A percentile compares a stretch with the other conserved stretches of the same genome.
Conservation (phyloP, 768 basidiomycete species). For the Lyophyllum semitale region DNA sequence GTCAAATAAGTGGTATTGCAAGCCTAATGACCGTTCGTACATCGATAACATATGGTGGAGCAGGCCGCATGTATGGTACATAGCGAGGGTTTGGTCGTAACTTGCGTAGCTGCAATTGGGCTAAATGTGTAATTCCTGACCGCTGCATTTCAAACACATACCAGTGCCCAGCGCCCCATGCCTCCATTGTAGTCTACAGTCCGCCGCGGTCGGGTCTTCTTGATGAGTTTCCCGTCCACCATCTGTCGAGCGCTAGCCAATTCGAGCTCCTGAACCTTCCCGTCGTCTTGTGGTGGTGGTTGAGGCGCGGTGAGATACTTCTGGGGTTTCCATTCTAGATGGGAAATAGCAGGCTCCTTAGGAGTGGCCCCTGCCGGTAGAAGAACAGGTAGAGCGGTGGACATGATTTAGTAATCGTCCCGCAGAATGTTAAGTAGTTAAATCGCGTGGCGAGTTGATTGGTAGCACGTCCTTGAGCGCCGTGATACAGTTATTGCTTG, state of each 20-base stretch:
- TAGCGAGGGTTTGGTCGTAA: conserved; percentile 79
- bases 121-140: neutral
- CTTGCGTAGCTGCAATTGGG: conserved; percentile 59
- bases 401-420: neutral
- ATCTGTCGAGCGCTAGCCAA: conserved; percentile 70
- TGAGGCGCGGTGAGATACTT: conserved; percentile 76
- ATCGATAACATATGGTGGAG: conserved; percentile 86
- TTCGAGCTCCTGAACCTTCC: conserved; percentile 76
- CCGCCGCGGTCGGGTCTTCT: conserved; percentile 89
- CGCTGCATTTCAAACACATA: conserved; percentile 37
- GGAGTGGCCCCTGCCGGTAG: conserved; percentile 48
- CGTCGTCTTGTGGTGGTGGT: conserved; percentile 74
- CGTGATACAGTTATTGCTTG: neutral
- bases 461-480: too few species aligned
- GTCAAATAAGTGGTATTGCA: conserved; percentile 21
- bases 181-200: conserved; percentile 96
- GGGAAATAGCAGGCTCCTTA: conserved; percentile 34
- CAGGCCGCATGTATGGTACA: conserved; percentile 77
- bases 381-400: conserved; percentile 48
- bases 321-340: conserved; percentile 76
- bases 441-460: too few species aligned
- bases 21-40: conserved; percentile 45
- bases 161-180: conserved; percentile 83
- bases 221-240: conserved; percentile 80
- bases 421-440: neutral